Base-by-base conservation (phyloP, 306 rosid species). In the Vigna reflexopilosa region DNA sequence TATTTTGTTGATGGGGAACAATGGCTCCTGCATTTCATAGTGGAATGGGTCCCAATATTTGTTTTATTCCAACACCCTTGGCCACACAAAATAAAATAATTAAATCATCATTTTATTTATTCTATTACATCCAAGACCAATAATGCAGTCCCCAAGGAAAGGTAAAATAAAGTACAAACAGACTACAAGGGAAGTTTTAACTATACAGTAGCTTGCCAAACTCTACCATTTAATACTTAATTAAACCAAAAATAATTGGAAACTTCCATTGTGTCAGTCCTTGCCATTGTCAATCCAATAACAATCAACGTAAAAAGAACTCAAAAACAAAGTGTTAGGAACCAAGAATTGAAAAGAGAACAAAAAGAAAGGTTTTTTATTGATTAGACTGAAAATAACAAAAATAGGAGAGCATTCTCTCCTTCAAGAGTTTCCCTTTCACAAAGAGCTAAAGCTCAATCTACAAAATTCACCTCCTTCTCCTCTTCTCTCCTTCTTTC, bases 261-360 rank as follows among this genome's bases (percentile, higher is more conserved):
- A 64, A 45, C 34, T 56, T 42, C 81, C 2, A 2, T 17, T 64
- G 15, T 64, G 26, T 62, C 32, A 32, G 12, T 34, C 49, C 2
- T 64, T 9, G 49, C 15, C 9, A 20, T n/a, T 34, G 38, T 36
- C 51, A 38, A 32, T 77, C 75, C 67, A 64, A 72, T 72, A 22
- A 55, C 71, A 45, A 32, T 9, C 30, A 14, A 10, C 30, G 70
- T 71, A 70, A 63, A 61, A 74, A 75, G 24, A 47, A 74, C 65
- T 64, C 20, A 11, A 74, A 69, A 66, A 26, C 22, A 20, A 26
- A 26, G 28, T 26, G 28, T 26, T 26, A 26, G 28, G 2, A 2
- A 26, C 28, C 28, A 26, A 26, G 28, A 26, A 30, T 4, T 30
- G 3, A 30, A 30, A 30, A 30, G 34, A 34, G 38, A 34, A 34